phyloP scores from a whole-genome alignment of 1,139 yeast genomes.

The Kodamaea arcana region DNA sequence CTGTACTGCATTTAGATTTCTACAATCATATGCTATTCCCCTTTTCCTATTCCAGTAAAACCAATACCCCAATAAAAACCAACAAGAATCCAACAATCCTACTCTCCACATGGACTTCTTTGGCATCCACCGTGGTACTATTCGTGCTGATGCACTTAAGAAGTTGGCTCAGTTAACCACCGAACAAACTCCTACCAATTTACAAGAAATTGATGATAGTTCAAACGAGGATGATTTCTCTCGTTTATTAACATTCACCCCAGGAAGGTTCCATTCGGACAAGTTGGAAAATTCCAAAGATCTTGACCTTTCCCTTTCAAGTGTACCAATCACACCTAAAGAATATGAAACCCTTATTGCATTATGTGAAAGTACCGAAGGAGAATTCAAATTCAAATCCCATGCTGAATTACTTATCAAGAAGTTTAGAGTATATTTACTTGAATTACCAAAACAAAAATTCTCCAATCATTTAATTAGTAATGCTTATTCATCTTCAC shows the following conservation, averaged over 20 bases:
- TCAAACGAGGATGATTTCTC: slow-evolving; percentile 20
- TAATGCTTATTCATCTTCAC: slow-evolving; percentile 25
- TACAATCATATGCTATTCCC: too few species aligned
- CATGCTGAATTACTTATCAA: slow-evolving; percentile 52
- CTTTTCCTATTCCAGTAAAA: too few species aligned
- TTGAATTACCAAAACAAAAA: slow-evolving; percentile 55
- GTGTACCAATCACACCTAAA: slow-evolving; percentile 43
- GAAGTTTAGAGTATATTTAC: slow-evolving; percentile 55
- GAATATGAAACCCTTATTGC: slow-evolving; percentile 75
- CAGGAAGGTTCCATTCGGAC: slow-evolving; percentile 8
- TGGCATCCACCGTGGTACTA: slow-evolving; percentile 38
- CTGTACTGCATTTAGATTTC: too few species aligned
- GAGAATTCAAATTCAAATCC: slow-evolving; percentile 31
- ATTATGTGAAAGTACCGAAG: slow-evolving; percentile 50
- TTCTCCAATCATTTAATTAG: slow-evolving; percentile 23
- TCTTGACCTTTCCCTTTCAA: slow-evolving; percentile 19
- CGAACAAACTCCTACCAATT: slow-evolving; percentile 9
- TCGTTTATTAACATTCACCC: slow-evolving; percentile 21
- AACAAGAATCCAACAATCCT: too few species aligned
- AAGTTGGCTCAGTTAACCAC: slow-evolving; percentile 35
- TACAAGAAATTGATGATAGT: slow-evolving; percentile 5
- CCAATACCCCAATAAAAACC: too few species aligned
- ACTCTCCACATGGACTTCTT: slow-evolving; percentile 30
- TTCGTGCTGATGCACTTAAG: slow-evolving; percentile 60
- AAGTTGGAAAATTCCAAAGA: too few species aligned